A percentile compares a stretch with the other conserved stretches of the same genome.
phyloP scores from a whole-genome alignment of 2,329 filamentous ascomycete genomes.

The Dryadomyces quercivorus region DNA sequence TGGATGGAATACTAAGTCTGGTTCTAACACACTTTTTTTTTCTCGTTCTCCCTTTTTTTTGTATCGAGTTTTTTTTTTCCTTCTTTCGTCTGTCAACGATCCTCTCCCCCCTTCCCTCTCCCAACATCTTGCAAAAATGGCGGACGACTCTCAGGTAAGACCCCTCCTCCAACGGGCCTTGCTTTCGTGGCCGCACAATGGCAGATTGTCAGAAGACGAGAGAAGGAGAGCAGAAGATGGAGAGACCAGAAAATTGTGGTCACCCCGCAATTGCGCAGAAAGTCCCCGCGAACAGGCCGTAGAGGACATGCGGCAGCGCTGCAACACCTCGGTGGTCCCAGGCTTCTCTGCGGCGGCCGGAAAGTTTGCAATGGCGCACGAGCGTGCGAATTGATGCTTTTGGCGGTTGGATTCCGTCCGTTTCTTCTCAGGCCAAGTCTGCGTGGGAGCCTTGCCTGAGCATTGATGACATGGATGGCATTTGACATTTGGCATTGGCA shows the following conservation, averaged over 20 bases:
- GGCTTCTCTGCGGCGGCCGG: too few species aligned
- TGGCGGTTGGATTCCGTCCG: too few species aligned
- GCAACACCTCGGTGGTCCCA: too few species aligned
- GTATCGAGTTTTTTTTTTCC: slow-evolving; percentile 8
- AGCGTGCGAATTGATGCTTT: not conserved
- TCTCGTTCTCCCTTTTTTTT: slow-evolving; percentile 16
- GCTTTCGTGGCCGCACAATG: slow-evolving; percentile 4
- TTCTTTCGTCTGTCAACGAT: slow-evolving; percentile 8
- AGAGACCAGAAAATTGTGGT: slow-evolving; percentile 24
- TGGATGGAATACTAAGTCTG: slow-evolving; percentile 6
- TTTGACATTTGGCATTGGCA: too few species aligned
- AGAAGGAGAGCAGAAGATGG: slow-evolving; percentile 3
- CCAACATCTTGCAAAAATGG: slow-evolving; percentile 36
- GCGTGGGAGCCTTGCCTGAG: not conserved
- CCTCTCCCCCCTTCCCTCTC: slow-evolving; percentile 10
- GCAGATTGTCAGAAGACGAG: slow-evolving; percentile 13
- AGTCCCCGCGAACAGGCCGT: not conserved
- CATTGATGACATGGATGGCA: too few species aligned
- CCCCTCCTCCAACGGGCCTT: not conserved
- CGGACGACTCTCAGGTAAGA: slow-evolving; percentile 42
- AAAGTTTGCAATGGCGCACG: not conserved
- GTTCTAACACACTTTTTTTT: slow-evolving; percentile 10
- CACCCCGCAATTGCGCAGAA: slow-evolving; percentile 33
- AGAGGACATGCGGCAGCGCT: not conserved
- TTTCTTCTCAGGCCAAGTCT: too few species aligned